Evolutionary conservation across 768 basidiomycete genomes (phyloP).

Genomic region (Podaxis sp.): DNA sequence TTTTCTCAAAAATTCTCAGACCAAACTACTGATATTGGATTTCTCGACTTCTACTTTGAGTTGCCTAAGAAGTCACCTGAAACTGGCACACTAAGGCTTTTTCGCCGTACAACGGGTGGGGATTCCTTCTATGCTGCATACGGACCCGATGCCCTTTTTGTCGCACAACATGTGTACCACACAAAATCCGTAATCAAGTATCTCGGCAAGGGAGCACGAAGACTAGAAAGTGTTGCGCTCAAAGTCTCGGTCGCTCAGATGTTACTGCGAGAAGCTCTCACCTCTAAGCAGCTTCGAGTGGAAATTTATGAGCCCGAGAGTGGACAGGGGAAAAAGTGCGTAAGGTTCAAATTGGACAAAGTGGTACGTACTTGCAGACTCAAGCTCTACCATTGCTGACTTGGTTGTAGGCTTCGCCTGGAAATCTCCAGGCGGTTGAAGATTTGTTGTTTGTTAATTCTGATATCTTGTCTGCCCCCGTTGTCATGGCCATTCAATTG

Average conservation of each 20-base stretch:
- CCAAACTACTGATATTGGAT: constrained; percentile 70
- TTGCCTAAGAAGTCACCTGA: constrained; percentile 67
- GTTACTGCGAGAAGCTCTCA: constrained; percentile 86
- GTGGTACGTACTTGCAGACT: constrained; percentile 44
- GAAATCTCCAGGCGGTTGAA: constrained; percentile 70
- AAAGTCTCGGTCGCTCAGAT: constrained; percentile 72
- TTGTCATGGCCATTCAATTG: constrained; percentile 86
- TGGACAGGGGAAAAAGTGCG: constrained; percentile 68
- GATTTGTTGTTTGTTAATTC: constrained; percentile 81
- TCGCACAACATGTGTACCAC: constrained; percentile 77
- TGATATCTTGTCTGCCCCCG: constrained; percentile 78
- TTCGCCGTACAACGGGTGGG: constrained; percentile 52
- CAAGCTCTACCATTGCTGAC: background rate
- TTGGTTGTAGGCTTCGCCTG: constrained; percentile 43
- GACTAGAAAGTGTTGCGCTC: constrained; percentile 74
- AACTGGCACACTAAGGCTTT: constrained; percentile 82
- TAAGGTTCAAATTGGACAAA: constrained; percentile 77
- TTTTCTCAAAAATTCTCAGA: constrained; percentile 29
- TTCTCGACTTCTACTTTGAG: constrained; percentile 63
- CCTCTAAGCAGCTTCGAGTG: constrained; percentile 82
- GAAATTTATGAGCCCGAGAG: constrained; percentile 85
- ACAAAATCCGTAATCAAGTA: constrained; percentile 94
- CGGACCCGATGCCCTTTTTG: constrained; percentile 82
- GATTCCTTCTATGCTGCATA: constrained; percentile 85
- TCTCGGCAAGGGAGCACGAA: constrained; percentile 64